Evolutionary conservation across 208 protist species (phyloP).

Genomic region (Porcisia hertigi): DNA sequence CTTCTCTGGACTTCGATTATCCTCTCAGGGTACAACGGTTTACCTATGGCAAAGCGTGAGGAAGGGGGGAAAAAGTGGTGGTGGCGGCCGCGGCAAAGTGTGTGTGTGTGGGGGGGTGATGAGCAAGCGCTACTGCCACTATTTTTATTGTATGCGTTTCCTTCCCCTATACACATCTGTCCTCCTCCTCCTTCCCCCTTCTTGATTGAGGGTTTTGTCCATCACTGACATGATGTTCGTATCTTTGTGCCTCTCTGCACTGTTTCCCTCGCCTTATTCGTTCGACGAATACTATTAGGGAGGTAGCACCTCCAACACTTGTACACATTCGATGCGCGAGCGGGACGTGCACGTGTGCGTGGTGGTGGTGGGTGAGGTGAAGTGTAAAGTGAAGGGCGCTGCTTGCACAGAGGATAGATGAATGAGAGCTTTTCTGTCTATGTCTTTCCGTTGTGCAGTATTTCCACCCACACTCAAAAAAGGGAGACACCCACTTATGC

Average conservation of each 20-base stretch:
- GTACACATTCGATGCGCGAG: neutral
- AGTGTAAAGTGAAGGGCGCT: neutral
- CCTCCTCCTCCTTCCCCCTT: too few species aligned
- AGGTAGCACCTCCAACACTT: neutral
- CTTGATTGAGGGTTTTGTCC: too few species aligned
- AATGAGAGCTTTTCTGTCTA: neutral
- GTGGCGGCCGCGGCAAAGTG: too few species aligned
- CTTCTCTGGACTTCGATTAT: neutral
- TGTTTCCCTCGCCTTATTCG: neutral
- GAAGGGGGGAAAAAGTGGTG: too few species aligned
- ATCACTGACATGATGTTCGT: neutral
- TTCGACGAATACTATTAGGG: neutral
- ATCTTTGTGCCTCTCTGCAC: neutral
- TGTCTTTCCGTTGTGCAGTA: neutral
- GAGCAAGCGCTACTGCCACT: too few species aligned
- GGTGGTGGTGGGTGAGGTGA: neutral
- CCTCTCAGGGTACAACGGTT: too few species aligned
- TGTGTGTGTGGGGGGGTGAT: too few species aligned
- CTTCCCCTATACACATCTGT: too few species aligned
- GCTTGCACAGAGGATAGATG: neutral
- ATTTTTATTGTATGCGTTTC: too few species aligned
- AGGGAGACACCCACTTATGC: neutral
- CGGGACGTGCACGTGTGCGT: neutral
- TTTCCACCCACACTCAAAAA: neutral
- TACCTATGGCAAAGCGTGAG: too few species aligned